A percentile compares a stretch with the other conserved stretches of the same genome.
These are phyloP conservation scores for Clohesyomyces aquaticus DNA, from an alignment of 495 filamentous ascomycete genomes.

Conservation along the genomic window DNA sequence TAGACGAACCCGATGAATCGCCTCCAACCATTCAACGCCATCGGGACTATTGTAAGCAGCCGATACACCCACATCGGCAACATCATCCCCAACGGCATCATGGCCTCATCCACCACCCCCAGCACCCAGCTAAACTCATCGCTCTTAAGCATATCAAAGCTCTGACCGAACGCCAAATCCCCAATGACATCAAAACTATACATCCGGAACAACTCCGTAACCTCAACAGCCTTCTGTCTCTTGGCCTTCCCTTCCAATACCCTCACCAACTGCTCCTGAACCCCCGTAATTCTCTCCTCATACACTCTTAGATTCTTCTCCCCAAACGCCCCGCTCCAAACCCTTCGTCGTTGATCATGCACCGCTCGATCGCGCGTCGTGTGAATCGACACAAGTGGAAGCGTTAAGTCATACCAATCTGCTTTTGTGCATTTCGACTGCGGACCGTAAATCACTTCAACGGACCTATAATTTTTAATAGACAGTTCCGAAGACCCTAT, in stretches of 20 bases:
- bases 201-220: conserved; percentile 9
- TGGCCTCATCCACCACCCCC: not conserved
- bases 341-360: conserved; percentile 48
- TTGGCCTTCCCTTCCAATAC: not conserved
- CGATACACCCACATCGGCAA: not conserved
- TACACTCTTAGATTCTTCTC: conserved; percentile 10
- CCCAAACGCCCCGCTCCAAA: conserved; percentile 52
- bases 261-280: not conserved
- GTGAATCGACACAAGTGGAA: conserved; percentile 44
- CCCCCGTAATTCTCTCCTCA: not conserved
- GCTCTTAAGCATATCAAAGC: conserved; percentile 44
- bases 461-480: conserved; percentile 45
- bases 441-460: conserved; percentile 41
- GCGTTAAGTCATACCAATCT: conserved; percentile 47
- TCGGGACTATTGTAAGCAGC: not conserved
- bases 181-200: conserved; percentile 59
- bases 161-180: conserved; percentile 53
- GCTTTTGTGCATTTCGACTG: conserved; percentile 44
- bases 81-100: not conserved
- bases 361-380: conserved; percentile 39
- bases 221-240: not conserved
- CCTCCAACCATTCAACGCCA: not conserved
- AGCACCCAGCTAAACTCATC: not conserved
- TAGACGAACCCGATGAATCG: not conserved
- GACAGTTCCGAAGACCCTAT: conserved; percentile 49